Base-by-base conservation (phyloP, 2,329 filamentous ascomycete genomes). In the Metarhizium anisopliae region DNA sequence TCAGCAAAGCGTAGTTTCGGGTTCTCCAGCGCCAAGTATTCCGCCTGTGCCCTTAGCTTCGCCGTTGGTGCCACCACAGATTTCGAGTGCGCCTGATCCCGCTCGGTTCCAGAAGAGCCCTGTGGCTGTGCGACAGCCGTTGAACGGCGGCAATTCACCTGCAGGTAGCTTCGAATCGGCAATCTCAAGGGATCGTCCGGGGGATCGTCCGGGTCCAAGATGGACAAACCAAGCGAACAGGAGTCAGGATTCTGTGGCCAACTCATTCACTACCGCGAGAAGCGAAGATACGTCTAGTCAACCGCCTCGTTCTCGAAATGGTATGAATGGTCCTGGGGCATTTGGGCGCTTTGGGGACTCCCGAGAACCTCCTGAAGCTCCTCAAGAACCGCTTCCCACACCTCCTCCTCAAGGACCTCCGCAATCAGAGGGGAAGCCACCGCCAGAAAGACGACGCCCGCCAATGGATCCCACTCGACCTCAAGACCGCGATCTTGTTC, bases 391-490 rank as follows among this genome's bases (percentile, higher is more conserved):
- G 36, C n/a, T 49, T 13, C 54, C 56, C n/a, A 30, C 16, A 25
- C 29, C 29, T 8, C n/a, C 49, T 50, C 11, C 32, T 1, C 47
- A 45, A 51, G 51, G 25, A 16, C 54, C 56, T 45, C 51, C 55
- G 14, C 55, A 58, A 18, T 56, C 58, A 36, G 59, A 66, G 7
- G 77, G 77, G 40, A 71, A 78, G 25, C 74, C 74, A 38, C 77
- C 81, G 1, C 85, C 85, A 0, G 84, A 87, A 61, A 76, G 85
- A 59, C 84, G 79, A 66, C 74, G 85, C 51, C 85, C 85, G 2
- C 83, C 84, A 0, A 86, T 89, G 82, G 80, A 85, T 57, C 77
- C 80, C 7, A 68, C 78, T 6, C 73, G 80, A 36, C 79, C 80
- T 7, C 73, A 76, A 52, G 76, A 84, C 60, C 76, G 75, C 51